Conservation (phyloP, 2,329 filamentous ascomycete genomes). For the Sphaceloma murrayae region DNA sequence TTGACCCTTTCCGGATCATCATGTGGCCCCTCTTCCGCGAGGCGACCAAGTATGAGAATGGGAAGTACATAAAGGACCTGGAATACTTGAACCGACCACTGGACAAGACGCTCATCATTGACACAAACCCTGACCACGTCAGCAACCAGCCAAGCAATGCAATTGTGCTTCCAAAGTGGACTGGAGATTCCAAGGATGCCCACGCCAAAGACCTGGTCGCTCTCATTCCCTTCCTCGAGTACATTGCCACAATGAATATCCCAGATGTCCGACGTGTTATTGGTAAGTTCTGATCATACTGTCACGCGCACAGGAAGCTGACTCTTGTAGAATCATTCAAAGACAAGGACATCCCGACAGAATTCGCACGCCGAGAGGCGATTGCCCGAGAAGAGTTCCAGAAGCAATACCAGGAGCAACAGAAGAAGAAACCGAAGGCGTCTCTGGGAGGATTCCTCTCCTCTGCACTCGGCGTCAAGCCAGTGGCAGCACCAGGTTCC, state of each 20-base stretch:
- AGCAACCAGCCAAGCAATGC: slow-evolving; percentile 93
- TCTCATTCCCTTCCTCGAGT: slow-evolving; percentile 93
- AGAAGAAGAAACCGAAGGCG: slow-evolving; percentile 50
- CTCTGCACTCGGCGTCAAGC: slow-evolving; percentile 67
- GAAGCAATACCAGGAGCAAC: slow-evolving; percentile 61
- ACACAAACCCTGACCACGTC: slow-evolving; percentile 73
- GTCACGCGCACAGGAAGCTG: neutral
- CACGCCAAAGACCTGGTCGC: slow-evolving; percentile 63
- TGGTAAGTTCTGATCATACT: slow-evolving; percentile 9
- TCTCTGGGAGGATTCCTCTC: slow-evolving; percentile 49
- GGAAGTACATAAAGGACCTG: slow-evolving; percentile 97
- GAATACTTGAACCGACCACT: slow-evolving; percentile 93
- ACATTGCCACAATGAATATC: slow-evolving; percentile 88
- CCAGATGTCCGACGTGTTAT: slow-evolving; percentile 58
- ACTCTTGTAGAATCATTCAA: slow-evolving; percentile 38
- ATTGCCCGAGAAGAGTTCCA: slow-evolving; percentile 77
- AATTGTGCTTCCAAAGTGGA: slow-evolving; percentile 85
- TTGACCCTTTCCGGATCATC: slow-evolving; percentile 91
- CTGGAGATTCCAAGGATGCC: slow-evolving; percentile 63
- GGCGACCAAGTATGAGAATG: slow-evolving; percentile 93
- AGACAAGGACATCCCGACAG: slow-evolving; percentile 76
- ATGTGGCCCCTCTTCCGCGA: slow-evolving; percentile 92
- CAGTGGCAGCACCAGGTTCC: slow-evolving; percentile 51
- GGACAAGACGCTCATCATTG: slow-evolving; percentile 89
- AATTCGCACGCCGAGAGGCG: slow-evolving; percentile 83